phyloP scores from a whole-genome alignment of 345 rosid species.

The Aurinia saxatilis region DNA sequence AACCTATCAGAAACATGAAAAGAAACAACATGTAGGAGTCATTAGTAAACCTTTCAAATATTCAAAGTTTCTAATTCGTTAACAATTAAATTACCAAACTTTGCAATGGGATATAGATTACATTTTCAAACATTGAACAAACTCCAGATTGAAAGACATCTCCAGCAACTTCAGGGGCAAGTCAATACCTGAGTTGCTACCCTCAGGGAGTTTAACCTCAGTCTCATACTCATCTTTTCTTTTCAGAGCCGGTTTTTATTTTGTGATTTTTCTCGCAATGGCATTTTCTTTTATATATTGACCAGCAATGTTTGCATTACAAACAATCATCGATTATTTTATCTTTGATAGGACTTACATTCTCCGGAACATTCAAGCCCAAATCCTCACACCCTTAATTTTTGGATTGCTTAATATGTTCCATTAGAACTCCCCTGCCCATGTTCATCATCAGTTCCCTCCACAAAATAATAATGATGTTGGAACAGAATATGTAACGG shows the following conservation, averaged over 20 bases:
- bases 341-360: not conserved
- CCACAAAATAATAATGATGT: slow-evolving; percentile 18
- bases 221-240: too few species aligned
- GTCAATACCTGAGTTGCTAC: slow-evolving; percentile 48
- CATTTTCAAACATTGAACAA: slow-evolving; percentile 75
- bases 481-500: slow-evolving; percentile 18
- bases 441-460: slow-evolving; percentile 24
- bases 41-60: too few species aligned
- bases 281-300: slow-evolving; percentile 9
- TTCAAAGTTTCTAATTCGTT: too few species aligned
- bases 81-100: too few species aligned
- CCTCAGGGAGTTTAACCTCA: slow-evolving; percentile 35
- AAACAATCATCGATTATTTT: not conserved
- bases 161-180: slow-evolving; percentile 54
- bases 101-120: slow-evolving; percentile 4
- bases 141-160: slow-evolving; percentile 68
- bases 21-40: not conserved
- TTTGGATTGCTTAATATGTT: slow-evolving; percentile 3
- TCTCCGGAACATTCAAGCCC: not conserved
- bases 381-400: slow-evolving; percentile 1
- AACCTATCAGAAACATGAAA: slow-evolving; percentile 34
- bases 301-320: not conserved
- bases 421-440: slow-evolving; percentile 53
- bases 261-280: not conserved
- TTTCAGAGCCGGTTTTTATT: too few species aligned